Base-by-base conservation (phyloP, 805 yeast genomes). In the Ogataea pignaliae region DNA sequence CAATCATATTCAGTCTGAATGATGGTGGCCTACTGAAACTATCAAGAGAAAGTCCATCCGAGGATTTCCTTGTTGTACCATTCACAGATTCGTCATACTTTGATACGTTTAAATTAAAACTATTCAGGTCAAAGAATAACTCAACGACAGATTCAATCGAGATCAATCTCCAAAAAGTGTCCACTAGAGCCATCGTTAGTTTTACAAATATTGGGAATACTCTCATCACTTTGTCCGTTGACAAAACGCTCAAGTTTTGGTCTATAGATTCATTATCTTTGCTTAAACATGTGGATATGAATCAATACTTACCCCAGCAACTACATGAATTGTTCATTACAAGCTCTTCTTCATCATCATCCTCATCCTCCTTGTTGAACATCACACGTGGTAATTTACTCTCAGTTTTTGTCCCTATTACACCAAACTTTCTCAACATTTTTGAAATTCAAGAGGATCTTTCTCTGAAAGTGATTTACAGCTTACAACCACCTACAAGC, bases 11-110 rank as follows among this genome's bases (percentile, higher is more conserved):
- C 0, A 71, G 88, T 4, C 68, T 89, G 39, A 71, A 73, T 36
- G 95, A 90, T 64, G 97, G 97, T 21, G 88, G 90, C 1, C 60
- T 89, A 35, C 64, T 88, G 40, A 81, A 80, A 37, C 67, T 85
- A 45, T 53, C 55, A 31, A 66, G 79, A 51, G 36, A 40, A 1
- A 33, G 34, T 15, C 45, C 45, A n/a, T 48, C 43, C 18, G 52
- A 43, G 8, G 50, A 54, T 15, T 54, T 52, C 18, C 39, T 44
- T n/a, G 57, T 60, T 3, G 41, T 52, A 1, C 60, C 66, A 28
- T 85, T 84, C 60, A 75, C 72, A 45, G 89, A 83, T 65, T 53
- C 71, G 54, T 62, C 79, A 11, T 78, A 71, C 51, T 55, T 62
- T 54, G 54, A 56, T 56, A 43, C 57, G 64, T 37, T 65, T 61